Evolutionary conservation across 1,284 basidiomycete species (phyloP).

Genomic region (Rhodotorula mucilaginosa): DNA sequence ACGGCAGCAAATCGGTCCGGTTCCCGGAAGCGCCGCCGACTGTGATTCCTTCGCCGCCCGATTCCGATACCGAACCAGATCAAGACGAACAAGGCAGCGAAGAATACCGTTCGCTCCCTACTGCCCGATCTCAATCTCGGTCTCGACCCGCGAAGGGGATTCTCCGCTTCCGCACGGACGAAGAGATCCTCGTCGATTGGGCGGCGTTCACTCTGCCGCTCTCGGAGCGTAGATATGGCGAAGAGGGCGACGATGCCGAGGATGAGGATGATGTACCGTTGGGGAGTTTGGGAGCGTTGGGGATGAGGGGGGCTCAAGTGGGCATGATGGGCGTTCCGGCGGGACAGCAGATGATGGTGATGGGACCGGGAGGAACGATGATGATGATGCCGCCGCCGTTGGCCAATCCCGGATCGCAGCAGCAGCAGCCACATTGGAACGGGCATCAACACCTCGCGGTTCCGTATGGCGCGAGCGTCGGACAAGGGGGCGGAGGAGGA

Average conservation of each 20-base stretch:
- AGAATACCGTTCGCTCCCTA: neutral
- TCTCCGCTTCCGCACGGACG: neutral
- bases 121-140: neutral
- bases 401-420: neutral
- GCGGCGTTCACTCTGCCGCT: conserved; percentile 16
- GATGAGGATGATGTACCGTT: conserved; percentile 22
- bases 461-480: neutral
- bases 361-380: neutral
- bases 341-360: neutral
- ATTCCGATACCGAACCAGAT: conserved; percentile 7
- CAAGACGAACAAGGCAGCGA: neutral
- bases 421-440: neutral
- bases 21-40: conserved; percentile 15
- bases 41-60: conserved; percentile 13
- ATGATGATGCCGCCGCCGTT: neutral
- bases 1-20: conserved; percentile 12
- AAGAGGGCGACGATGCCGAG: conserved; percentile 11
- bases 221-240: too few relatives aligned
- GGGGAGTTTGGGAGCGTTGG: conserved; percentile 21
- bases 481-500: neutral
- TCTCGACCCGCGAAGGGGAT: conserved; percentile 6
- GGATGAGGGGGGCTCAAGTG: conserved; percentile 19
- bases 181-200: conserved; percentile 29
- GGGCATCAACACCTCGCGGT: conserved; percentile 1
- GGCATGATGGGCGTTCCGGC: conserved; percentile 20